phyloP scores from a whole-genome alignment of 2,329 filamentous ascomycete species.

The Colletotrichum salicis region DNA sequence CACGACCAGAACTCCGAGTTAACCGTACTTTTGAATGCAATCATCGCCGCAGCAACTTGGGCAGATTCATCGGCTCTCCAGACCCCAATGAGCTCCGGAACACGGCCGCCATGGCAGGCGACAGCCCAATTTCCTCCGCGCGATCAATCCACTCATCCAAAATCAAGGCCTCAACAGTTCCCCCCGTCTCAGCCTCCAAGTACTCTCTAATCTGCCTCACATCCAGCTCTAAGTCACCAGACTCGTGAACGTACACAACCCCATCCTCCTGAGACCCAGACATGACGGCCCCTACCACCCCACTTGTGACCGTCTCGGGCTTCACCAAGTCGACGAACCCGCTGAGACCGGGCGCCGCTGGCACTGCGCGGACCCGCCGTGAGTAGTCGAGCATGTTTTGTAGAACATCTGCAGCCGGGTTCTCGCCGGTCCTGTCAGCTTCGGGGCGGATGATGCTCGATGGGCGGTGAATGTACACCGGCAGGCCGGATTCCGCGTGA shows the following conservation, averaged over 20 bases:
- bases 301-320: background rate
- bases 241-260: background rate
- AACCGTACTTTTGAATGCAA: too few species aligned
- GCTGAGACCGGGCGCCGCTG: background rate
- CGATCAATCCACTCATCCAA: background rate
- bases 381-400: background rate
- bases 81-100: background rate
- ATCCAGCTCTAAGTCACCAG: background rate
- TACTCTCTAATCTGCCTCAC: background rate
- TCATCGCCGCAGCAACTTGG: background rate
- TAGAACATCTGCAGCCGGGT: background rate
- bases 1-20: background rate
- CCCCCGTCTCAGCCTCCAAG: background rate
- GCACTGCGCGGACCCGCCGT: background rate
- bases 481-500: conserved; percentile 27
- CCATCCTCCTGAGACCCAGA: too few species aligned
- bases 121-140: background rate
- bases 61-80: background rate
- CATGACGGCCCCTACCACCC: background rate
- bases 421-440: background rate
- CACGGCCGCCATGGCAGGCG: background rate
- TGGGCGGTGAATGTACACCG: conserved; percentile 43
- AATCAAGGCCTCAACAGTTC: background rate
- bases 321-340: background rate
- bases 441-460: conserved; percentile 9